Percentiles rank a stretch among this genome's conserved stretches.
Evolutionary conservation across 2,329 filamentous ascomycete genomes (phyloP).

Genomic region (Trichoderma hamatum): DNA sequence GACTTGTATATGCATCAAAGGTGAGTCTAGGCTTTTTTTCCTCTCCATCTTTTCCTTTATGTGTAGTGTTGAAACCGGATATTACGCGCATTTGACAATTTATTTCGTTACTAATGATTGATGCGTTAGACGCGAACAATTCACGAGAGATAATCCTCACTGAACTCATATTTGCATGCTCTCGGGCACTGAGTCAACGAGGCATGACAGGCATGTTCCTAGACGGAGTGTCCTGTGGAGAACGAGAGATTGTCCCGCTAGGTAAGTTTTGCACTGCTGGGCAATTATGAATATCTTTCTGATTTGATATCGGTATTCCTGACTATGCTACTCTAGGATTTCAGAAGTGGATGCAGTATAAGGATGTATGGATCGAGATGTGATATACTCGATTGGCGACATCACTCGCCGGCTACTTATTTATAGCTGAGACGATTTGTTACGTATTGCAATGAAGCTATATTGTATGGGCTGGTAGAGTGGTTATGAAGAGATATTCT

Average conservation of each 20-base stretch:
- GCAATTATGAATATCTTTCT: background rate
- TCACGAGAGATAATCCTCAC: constrained; percentile 55
- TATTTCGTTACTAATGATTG: background rate
- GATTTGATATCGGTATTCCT: background rate
- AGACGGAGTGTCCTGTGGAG: constrained; percentile 56
- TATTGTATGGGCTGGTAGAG: background rate
- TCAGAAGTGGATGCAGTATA: constrained; percentile 60
- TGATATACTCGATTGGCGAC: constrained; percentile 23
- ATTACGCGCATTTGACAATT: background rate
- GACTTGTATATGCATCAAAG: constrained; percentile 62
- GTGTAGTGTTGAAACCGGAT: background rate
- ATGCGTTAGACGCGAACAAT: constrained; percentile 43
- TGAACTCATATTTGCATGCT: constrained; percentile 57
- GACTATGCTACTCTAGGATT: constrained; percentile 49
- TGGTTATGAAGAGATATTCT: background rate
- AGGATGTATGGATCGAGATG: constrained; percentile 55
- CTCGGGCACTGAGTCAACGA: constrained; percentile 49
- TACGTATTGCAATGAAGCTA: background rate
- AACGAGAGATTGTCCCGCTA: constrained; percentile 54
- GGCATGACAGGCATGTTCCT: constrained; percentile 60
- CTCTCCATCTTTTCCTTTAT: background rate
- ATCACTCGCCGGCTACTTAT: background rate
- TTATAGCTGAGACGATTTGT: too few relatives aligned
- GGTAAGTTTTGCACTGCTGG: constrained; percentile 46
- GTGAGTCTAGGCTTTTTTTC: constrained; percentile 47